These are phyloP conservation scores for Phytophthora litchii DNA, from an alignment of 352 stramenopile species.

Conservation along the genomic window DNA sequence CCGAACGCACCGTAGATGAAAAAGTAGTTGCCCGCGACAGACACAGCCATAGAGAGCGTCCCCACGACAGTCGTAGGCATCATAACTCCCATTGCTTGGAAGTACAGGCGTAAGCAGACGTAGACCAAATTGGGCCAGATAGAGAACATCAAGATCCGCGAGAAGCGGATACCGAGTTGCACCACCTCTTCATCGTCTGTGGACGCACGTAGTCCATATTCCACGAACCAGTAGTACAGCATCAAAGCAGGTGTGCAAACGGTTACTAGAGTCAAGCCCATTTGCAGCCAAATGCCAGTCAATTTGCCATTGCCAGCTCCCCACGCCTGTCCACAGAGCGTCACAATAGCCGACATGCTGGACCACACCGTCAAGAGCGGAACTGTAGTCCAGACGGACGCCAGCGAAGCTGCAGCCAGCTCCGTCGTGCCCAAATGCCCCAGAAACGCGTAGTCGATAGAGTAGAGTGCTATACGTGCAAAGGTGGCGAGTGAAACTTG, in stretches of 20 bases:
- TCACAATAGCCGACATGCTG: conserved; percentile 69
- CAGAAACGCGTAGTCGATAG: conserved; percentile 79
- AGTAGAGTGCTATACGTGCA: conserved; percentile 69
- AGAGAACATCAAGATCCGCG: conserved; percentile 35
- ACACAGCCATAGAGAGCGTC: conserved; percentile 31
- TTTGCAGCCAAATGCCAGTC: conserved; percentile 74
- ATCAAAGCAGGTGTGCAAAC: conserved; percentile 30
- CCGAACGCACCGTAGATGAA: conserved; percentile 35
- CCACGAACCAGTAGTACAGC: conserved; percentile 40
- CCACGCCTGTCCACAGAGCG: conserved; percentile 74
- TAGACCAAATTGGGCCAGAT: conserved; percentile 38
- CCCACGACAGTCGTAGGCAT: conserved; percentile 37
- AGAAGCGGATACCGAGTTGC: conserved; percentile 30
- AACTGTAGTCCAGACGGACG: conserved; percentile 71
- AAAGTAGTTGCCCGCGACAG: conserved; percentile 28
- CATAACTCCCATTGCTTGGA: conserved; percentile 39
- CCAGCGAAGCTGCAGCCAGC: conserved; percentile 71
- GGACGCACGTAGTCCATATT: conserved; percentile 25
- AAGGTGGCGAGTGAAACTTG: conserved; percentile 78
- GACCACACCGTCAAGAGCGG: conserved; percentile 71
- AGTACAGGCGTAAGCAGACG: conserved; percentile 32
- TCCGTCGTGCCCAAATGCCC: conserved; percentile 69
- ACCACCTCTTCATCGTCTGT: conserved; percentile 29
- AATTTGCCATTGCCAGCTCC: conserved; percentile 64
- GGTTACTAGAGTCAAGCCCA: conserved; percentile 45